phyloP scores from a whole-genome alignment of 768 basidiomycete genomes.

The Tephrocybe sp. region DNA sequence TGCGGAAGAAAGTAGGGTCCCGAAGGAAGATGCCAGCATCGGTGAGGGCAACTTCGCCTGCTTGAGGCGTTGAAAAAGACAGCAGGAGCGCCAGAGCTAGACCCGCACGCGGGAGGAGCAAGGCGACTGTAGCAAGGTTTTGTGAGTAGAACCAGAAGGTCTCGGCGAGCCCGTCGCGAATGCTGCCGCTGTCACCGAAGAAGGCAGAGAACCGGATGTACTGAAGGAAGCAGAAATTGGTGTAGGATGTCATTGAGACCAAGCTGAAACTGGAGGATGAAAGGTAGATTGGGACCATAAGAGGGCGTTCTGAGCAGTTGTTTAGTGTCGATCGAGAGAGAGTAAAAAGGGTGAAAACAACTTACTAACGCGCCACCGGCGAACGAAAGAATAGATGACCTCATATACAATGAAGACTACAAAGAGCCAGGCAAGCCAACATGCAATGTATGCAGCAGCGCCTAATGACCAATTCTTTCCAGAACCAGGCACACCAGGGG shows the following conservation, averaged over 20 bases:
- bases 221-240: conserved; percentile 81
- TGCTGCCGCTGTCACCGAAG: conserved; percentile 45
- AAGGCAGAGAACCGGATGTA: conserved; percentile 77
- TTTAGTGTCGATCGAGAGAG: conserved; percentile 10
- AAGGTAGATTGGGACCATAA: conserved; percentile 80
- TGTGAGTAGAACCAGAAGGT: conserved; percentile 83
- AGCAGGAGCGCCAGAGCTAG: conserved; percentile 74
- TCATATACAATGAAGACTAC: conserved; percentile 78
- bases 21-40: conserved; percentile 50
- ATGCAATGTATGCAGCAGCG: conserved; percentile 80
- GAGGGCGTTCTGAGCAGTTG: conserved; percentile 67
- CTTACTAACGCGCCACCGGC: conserved; percentile 81
- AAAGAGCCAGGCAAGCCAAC: conserved; percentile 75
- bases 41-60: conserved; percentile 44
- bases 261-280: conserved; percentile 78
- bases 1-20: conserved; percentile 76
- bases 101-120: conserved; percentile 84
- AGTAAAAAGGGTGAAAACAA: conserved; percentile 25
- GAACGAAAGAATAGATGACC: conserved; percentile 68
- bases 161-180: conserved; percentile 65
- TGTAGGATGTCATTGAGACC: conserved; percentile 76
- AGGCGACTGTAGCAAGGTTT: conserved; percentile 76
- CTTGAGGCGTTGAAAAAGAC: conserved; percentile 52
- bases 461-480: conserved; percentile 82
- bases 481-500: conserved; percentile 68